phyloP scores from a whole-genome alignment of 2,329 filamentous ascomycete genomes.

The Tolypocladium nubicola region DNA sequence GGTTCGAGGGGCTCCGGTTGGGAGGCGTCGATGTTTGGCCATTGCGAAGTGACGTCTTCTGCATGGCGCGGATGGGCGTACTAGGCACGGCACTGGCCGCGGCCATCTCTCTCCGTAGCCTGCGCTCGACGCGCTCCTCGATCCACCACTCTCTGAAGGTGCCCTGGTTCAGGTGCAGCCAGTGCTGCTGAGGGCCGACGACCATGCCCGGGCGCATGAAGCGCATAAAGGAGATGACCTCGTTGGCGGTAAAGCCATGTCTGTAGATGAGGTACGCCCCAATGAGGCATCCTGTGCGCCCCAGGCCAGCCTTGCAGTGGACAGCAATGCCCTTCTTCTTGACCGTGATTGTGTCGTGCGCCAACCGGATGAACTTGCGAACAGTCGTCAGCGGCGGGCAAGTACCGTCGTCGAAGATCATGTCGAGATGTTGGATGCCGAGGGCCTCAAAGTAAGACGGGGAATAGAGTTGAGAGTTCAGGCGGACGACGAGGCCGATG shows the following conservation, averaged over 20 bases:
- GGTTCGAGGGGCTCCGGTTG: slow-evolving; percentile 62
- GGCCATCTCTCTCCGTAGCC: slow-evolving; percentile 49
- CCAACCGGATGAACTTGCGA: slow-evolving; percentile 86
- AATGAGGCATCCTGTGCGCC: slow-evolving; percentile 90
- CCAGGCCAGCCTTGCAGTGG: slow-evolving; percentile 95
- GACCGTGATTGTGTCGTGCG: slow-evolving; percentile 86
- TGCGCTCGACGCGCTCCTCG: slow-evolving; percentile 70
- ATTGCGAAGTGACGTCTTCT: slow-evolving; percentile 48
- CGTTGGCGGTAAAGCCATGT: slow-evolving; percentile 93
- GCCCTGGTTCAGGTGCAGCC: slow-evolving; percentile 94
- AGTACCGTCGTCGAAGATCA: slow-evolving; percentile 99
- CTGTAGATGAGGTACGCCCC: slow-evolving; percentile 96
- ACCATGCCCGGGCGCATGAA: slow-evolving; percentile 99
- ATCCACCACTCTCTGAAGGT: slow-evolving; percentile 99
- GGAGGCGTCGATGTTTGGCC: slow-evolving; percentile 74
- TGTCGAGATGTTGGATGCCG: slow-evolving; percentile 91
- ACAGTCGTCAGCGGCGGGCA: slow-evolving; percentile 86
- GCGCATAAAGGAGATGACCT: slow-evolving; percentile 95
- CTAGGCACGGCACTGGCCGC: slow-evolving; percentile 38
- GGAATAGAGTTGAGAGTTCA: slow-evolving; percentile 94
- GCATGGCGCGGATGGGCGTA: slow-evolving; percentile 52
- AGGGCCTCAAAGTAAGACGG: slow-evolving; percentile 95
- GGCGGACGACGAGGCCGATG: slow-evolving; percentile 83
- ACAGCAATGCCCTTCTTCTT: slow-evolving; percentile 92
- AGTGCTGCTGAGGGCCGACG: slow-evolving; percentile 95